Percentiles rank a stretch among this genome's conserved stretches.
Conservation (phyloP, 2,329 filamentous ascomycete species). For the Raffaelea albimanens region DNA sequence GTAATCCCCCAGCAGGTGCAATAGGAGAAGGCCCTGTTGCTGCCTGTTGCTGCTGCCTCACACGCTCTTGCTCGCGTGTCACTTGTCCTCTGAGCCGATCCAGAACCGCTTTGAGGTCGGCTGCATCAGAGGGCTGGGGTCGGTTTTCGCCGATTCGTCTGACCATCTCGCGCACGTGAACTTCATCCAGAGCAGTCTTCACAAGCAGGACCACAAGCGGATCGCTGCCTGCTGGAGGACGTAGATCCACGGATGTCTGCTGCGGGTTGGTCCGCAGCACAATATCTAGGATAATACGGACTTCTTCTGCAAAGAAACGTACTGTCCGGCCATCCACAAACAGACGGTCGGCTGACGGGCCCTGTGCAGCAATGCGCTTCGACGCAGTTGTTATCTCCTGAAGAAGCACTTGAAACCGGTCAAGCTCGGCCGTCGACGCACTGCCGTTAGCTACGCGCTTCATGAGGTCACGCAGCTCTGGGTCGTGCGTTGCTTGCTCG, state of each 20-base stretch:
- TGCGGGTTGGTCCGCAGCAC: constrained; percentile 49
- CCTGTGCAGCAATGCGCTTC: constrained; percentile 39
- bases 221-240: constrained; percentile 44
- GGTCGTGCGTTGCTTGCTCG: constrained; percentile 63
- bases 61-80: constrained; percentile 9
- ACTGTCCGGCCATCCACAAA: constrained; percentile 47
- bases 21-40: constrained; percentile 6
- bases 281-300: constrained; percentile 47
- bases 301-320: constrained; percentile 51
- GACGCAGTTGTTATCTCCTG: constrained; percentile 62
- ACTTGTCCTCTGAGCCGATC: constrained; percentile 37
- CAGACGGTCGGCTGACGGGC: constrained; percentile 44
- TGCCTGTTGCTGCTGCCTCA: constrained; percentile 13
- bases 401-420: constrained; percentile 71
- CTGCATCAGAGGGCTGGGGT: constrained; percentile 41
- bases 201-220: constrained; percentile 47
- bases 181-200: constrained; percentile 46
- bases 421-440: constrained; percentile 61
- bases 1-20: not conserved
- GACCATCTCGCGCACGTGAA: constrained; percentile 38
- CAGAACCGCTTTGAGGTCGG: constrained; percentile 42
- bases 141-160: constrained; percentile 42
- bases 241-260: constrained; percentile 43
- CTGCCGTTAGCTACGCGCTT: constrained; percentile 70
- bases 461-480: constrained; percentile 68